These are phyloP conservation scores for Paraphaeosphaeria minitans DNA, from an alignment of 2,329 filamentous ascomycete genomes.

Conservation along the genomic window DNA sequence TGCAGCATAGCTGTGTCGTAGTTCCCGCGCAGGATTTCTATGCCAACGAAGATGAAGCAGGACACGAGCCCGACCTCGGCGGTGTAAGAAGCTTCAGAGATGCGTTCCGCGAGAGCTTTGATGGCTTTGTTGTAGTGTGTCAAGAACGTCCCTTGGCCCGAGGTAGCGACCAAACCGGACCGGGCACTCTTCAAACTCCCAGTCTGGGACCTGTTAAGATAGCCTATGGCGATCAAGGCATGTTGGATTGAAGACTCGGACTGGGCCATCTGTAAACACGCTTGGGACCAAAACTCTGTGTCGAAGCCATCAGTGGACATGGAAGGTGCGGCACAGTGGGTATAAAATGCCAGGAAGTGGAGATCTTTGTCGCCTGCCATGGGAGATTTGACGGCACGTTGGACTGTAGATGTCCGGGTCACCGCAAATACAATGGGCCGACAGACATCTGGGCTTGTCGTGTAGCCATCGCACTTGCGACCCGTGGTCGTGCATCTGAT, in stretches of 20 bases:
- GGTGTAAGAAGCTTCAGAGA: slow-evolving; percentile 37
- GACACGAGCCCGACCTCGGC: slow-evolving; percentile 48
- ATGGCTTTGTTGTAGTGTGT: slow-evolving; percentile 52
- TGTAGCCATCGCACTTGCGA: slow-evolving; percentile 38
- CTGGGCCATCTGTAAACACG: slow-evolving; percentile 50
- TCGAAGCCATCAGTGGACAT: slow-evolving; percentile 40
- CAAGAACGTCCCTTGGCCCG: slow-evolving; percentile 35
- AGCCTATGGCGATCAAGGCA: slow-evolving; percentile 51
- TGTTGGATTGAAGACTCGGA: slow-evolving; percentile 51
- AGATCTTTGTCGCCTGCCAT: slow-evolving; percentile 7
- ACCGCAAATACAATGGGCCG: slow-evolving; percentile 7
- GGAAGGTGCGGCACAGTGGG: slow-evolving; percentile 42
- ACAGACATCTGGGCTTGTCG: slow-evolving; percentile 13
- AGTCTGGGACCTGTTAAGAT: slow-evolving; percentile 35
- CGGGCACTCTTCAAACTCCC: slow-evolving; percentile 30
- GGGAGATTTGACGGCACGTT: background rate
- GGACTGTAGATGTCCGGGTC: background rate
- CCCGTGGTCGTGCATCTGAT: slow-evolving; percentile 36
- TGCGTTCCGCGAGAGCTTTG: slow-evolving; percentile 37
- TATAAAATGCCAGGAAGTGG: slow-evolving; percentile 50
- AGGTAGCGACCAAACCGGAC: slow-evolving; percentile 12
- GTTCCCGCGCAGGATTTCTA: slow-evolving; percentile 52
- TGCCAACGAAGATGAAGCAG: slow-evolving; percentile 51
- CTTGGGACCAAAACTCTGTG: slow-evolving; percentile 49
- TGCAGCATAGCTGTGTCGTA: slow-evolving; percentile 50